Evolutionary conservation across 164 flowering plant species (phyloP).

Genomic region (Warburgia ugandensis): DNA sequence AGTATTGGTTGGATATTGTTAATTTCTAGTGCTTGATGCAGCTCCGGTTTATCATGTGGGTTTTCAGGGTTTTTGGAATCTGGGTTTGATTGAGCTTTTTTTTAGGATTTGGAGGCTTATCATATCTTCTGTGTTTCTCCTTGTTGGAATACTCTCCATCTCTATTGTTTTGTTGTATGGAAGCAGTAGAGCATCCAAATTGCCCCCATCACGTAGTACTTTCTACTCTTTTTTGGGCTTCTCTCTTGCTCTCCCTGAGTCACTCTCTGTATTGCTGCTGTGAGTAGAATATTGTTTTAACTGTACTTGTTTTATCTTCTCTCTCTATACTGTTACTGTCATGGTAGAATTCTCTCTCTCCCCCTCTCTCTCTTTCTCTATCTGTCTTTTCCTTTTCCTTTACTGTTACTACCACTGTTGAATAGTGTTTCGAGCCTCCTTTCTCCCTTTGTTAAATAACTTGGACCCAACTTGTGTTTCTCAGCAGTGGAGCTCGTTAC

Average conservation of each 20-base stretch:
- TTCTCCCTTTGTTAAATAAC: background rate
- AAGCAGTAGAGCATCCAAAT: too few relatives aligned
- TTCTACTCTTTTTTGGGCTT: background rate
- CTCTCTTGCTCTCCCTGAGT: background rate
- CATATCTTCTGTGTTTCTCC: background rate
- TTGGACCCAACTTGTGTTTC: background rate
- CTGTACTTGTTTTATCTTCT: background rate
- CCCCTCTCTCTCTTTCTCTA: background rate
- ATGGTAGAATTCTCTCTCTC: background rate
- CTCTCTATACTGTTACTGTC: constrained; percentile 1
- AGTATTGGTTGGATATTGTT: background rate
- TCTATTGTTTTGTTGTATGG: too few relatives aligned
- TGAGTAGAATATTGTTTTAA: background rate
- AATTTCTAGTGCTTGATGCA: too few relatives aligned
- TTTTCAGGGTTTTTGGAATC: background rate
- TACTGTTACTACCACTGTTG: constrained; percentile 1
- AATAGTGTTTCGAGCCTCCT: background rate
- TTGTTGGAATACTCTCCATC: too few relatives aligned
- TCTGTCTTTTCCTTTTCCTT: background rate
- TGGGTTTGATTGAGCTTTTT: background rate
- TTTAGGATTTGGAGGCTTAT: background rate
- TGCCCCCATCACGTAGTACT: too few relatives aligned
- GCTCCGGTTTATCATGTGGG: too few relatives aligned
- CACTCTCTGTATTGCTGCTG: background rate
- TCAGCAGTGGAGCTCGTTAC: background rate